Percentiles rank a stretch among this genome's conserved stretches.
Conservation (phyloP, 2,329 filamentous ascomycete species). For the Graphilbum fragrans region DNA sequence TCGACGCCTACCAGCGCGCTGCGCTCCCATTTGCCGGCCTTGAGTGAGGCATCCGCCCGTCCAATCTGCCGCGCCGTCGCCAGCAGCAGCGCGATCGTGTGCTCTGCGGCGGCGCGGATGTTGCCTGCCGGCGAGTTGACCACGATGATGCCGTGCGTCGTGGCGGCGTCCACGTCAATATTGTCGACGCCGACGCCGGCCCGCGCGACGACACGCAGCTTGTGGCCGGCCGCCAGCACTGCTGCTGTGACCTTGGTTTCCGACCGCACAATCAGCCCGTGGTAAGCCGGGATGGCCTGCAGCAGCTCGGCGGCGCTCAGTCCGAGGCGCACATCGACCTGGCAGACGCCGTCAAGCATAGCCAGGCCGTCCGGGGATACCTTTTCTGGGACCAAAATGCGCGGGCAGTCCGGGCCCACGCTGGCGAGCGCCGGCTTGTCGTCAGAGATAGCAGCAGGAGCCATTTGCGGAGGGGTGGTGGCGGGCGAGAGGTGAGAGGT, state of each 20-base stretch:
- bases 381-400: conserved; percentile 66
- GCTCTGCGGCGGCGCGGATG: conserved; percentile 68
- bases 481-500: too few relatives aligned
- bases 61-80: conserved; percentile 64
- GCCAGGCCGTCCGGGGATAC: conserved; percentile 67
- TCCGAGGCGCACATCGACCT: conserved; percentile 56
- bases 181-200: conserved; percentile 78
- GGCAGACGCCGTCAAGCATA: conserved; percentile 51
- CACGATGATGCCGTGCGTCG: conserved; percentile 62
- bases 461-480: too few relatives aligned
- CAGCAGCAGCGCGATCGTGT: conserved; percentile 64
- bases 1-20: conserved; percentile 65
- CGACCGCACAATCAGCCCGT: conserved; percentile 68
- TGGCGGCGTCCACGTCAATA: conserved; percentile 64
- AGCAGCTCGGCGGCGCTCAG: conserved; percentile 50
- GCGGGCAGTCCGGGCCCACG: conserved; percentile 15
- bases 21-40: conserved; percentile 64
- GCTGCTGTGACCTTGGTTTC: conserved; percentile 68
- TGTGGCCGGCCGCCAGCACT: conserved; percentile 52
- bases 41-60: conserved; percentile 55
- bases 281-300: conserved; percentile 56
- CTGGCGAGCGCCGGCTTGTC: conserved; percentile 7
- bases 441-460: conserved; percentile 16
- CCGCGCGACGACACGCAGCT: conserved; percentile 65
- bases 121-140: conserved; percentile 73